Conservation (phyloP, 2,329 filamentous ascomycete genomes). For the Rutstroemia sydowiana region DNA sequence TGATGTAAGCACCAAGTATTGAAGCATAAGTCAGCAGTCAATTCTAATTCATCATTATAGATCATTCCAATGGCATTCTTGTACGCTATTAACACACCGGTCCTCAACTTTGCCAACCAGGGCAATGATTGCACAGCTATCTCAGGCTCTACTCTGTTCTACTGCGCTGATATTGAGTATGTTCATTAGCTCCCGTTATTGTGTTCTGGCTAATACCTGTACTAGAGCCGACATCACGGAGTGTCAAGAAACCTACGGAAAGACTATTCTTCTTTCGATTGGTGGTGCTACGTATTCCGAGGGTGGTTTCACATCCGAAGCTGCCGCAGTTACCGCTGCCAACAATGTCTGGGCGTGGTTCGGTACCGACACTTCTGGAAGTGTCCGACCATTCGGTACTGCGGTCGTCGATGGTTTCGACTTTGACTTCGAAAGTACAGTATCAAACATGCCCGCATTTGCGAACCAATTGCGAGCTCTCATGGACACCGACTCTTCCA, state of each 20-base stretch:
- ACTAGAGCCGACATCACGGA: constrained; percentile 10
- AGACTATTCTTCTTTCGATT: constrained; percentile 66
- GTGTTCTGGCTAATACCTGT: too few relatives aligned
- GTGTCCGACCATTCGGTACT: constrained; percentile 55
- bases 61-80: constrained; percentile 61
- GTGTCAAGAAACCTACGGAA: constrained; percentile 32
- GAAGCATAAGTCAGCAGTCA: not conserved
- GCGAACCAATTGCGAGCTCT: constrained; percentile 32
- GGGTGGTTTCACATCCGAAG: constrained; percentile 50
- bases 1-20: constrained; percentile 32
- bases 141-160: constrained; percentile 47
- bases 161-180: constrained; percentile 59
- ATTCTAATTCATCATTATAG: constrained; percentile 29
- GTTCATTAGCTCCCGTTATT: too few relatives aligned
- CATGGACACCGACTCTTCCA: constrained; percentile 40
- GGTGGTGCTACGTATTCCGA: constrained; percentile 65
- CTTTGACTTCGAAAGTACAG: constrained; percentile 42
- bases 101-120: constrained; percentile 58
- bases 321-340: constrained; percentile 48
- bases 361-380: constrained; percentile 43
- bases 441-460: constrained; percentile 4
- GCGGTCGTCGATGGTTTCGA: constrained; percentile 68
- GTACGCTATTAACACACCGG: constrained; percentile 44
- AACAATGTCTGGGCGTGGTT: constrained; percentile 64
- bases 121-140: constrained; percentile 55